Base-by-base conservation (phyloP, 1,139 yeast genomes). In the Pichia cactophila region DNA sequence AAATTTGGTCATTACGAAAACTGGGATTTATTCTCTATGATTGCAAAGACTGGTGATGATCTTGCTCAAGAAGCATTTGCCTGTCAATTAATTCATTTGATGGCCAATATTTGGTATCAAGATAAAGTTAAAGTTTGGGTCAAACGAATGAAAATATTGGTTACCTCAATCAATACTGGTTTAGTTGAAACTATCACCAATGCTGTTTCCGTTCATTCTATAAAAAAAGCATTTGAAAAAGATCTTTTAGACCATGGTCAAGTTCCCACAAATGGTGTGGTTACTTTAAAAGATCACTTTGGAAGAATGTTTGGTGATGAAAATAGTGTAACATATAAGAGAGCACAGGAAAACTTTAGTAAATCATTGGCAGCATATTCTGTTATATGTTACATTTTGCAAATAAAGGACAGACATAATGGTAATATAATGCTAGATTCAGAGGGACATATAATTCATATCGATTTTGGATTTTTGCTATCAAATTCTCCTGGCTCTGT, bases 41-140 rank as follows among this genome's bases (percentile, higher is more conserved):
- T 92, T 62, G 96, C 92, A 9, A 92, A 92, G 62, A 90, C 96
- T 45, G 98, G 98, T 33, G 92, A 86, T 60, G 98, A 92, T 65
- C 67, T 92, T 47, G 86, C 96, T 23, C 98, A 92, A 64, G 98
- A 92, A 63, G 97, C 98, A 0, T 89, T 92, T 72, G 98, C 98
- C 0, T 89, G 97, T 57, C 98, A 92, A 63, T 66, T 92, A 38
- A 90, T 92, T 45, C 82, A 86, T 50, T 83, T 95, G 42, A 86
- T 90, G 67, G 83, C 95, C 0, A 80, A 78, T 49, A 81, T 88
- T 44, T 92, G 97, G 97, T 77, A 79, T 46, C 75, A 72, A 35
- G 77, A 78, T 29, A 71, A 73, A 2, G 79, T 84, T 6, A 80
- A 77, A 16, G 86, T 82, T 5, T 92, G 98, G 97, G 94, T 92